Conservation (phyloP, 331 rosid genomes). For the Rhamnella rubrinervis region DNA sequence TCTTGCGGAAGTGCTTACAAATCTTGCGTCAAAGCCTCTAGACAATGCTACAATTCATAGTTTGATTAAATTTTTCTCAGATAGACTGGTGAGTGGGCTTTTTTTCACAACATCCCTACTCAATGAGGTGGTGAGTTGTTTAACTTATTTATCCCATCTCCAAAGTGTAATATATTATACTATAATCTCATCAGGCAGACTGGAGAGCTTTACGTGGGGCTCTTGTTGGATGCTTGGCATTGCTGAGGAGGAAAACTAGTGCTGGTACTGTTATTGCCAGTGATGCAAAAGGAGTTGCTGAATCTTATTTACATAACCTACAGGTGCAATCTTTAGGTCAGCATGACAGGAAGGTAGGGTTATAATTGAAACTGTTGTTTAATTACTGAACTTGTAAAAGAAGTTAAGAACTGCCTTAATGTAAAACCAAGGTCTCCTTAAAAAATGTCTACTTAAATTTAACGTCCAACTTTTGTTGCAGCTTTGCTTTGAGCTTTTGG, state of each 20-base stretch:
- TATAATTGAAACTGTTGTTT: neutral
- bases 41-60: slow-evolving; percentile 57
- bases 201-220: slow-evolving; percentile 97
- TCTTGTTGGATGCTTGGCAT: slow-evolving; percentile 88
- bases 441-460: slow-evolving; percentile 20
- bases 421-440: neutral
- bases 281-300: slow-evolving; percentile 76
- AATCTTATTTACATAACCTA: slow-evolving; percentile 51
- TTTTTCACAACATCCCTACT: slow-evolving; percentile 15
- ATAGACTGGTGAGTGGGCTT: slow-evolving; percentile 77
- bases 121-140: neutral
- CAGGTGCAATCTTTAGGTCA: slow-evolving; percentile 90
- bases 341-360: slow-evolving; percentile 80
- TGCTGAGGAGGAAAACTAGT: slow-evolving; percentile 63
- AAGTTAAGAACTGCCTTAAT: neutral
- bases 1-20: slow-evolving; percentile 71
- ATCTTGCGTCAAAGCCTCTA: slow-evolving; percentile 62
- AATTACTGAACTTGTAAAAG: neutral
- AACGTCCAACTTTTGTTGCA: slow-evolving; percentile 47
- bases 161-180: slow-evolving; percentile 15
- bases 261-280: slow-evolving; percentile 52
- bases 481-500: slow-evolving; percentile 90
- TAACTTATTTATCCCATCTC: slow-evolving; percentile 1
- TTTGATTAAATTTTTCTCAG: slow-evolving; percentile 76
- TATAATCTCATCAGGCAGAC: slow-evolving; percentile 76